Base-by-base conservation (phyloP, 1,139 yeast species). In the Hyphopichia burtonii region DNA sequence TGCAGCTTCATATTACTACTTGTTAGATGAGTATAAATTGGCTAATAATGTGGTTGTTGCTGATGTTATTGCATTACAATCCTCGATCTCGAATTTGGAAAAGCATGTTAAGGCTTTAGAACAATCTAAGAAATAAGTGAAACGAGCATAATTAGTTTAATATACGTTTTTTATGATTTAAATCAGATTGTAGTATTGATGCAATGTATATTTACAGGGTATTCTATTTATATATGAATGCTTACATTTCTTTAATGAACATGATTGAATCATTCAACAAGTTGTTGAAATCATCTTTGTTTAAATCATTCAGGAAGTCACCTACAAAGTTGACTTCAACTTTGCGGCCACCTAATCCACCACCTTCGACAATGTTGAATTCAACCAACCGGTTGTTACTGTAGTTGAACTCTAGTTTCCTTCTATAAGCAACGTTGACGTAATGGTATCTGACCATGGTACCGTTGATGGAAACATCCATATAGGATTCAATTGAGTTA, bases 1-100 rank as follows among this genome's bases (percentile, higher is more conserved):
- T 2, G 78, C 77, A 42, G 87, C 80, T 9, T 82, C 93, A 11
- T 88, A 87, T 68, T 84, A 80, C 63, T 88, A 86, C 63, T 71
- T 87, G 51, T 67, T 87, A 46, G 94, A 86, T 55, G 88, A 86
- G 62, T 86, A 86, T 74, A 82, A 84, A 57, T 68, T 76, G 45
- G 80, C 93, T 53, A 86, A 83, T 61, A 76, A 76, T 52, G 86
- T 85, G 18, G 79, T 88, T 45, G 77, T 86, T 44, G 79, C 88
- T 40, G 96, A 88, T 57, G 86, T 88, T 22, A 71, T 86, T 45
- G 69, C 83, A 25, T 78, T 88, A 58, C 87, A 85, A 52, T 76
- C 74, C 53, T 80, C 90, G 20, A 80, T 88, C 47, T 71, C 78
- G 53, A 74, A 74, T 48, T 77, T 88, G 61, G 94, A 86, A 60